Evolutionary conservation across 164 flowering plant genomes (phyloP), one percentile per base, ranked within the genome.

Genomic region (Vitis labrusca): DNA sequence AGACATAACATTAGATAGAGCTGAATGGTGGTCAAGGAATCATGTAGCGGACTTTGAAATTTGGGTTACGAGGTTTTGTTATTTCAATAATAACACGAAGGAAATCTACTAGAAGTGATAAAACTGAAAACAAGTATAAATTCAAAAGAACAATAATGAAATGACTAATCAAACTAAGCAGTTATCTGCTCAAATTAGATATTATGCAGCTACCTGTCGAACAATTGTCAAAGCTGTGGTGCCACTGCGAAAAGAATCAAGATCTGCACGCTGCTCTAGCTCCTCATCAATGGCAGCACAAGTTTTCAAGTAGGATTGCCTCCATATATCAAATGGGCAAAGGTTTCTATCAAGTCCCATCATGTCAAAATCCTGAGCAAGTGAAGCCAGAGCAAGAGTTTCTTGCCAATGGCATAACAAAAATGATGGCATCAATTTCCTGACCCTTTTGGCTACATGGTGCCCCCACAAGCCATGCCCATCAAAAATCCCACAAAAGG

Each of bases 401-500:
- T 84, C 80, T 74, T 88, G 90, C 88, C 89, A 85, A 55, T 77
- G 74, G 67, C 85, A 80, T 0, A 88, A 77, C 72, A 86, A 73
- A 50, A 77, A 78, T 15, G 82, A 66, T 3, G 86, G 85, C 73
- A 87, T 64, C 9, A 73, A 81, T 44, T 85, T 76, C 63, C 85
- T 76, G 19, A 85, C 84, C 59, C 30, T 75, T 72, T 82, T 89
- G 56, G 87, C 74, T 3, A 89, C 83, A 73, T 77, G 50, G 72
- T 89, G 93, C 5, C 93, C 93, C 91, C 90, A 87, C 15, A 82
- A 84, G 12, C 93, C 93, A 56, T 89, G 93, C 49, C 93, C 93
- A 76, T 89, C 93, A 72, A 89, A 89, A 8, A 87, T 68, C 59
- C 90, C 91, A 70, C 93, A 87, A 47, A 87, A 86, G 2, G 81